A percentile compares a stretch with the other conserved stretches of the same genome.
These are phyloP conservation scores for Botrytis aclada DNA, from an alignment of 2,329 filamentous ascomycete species.

Conservation along the genomic window DNA sequence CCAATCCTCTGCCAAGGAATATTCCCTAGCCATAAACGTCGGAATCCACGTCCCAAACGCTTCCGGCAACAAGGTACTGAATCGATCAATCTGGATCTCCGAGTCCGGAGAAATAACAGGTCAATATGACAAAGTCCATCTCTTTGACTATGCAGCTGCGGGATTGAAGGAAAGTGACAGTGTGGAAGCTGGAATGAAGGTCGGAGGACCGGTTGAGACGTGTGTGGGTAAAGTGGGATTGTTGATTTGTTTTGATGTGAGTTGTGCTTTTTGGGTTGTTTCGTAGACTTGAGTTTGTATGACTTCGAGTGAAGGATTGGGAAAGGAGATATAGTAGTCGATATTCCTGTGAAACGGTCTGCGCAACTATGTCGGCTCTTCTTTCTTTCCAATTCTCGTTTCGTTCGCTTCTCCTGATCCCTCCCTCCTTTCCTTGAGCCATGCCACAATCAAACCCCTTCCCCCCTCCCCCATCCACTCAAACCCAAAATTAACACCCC, in stretches of 20 bases:
- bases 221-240: constrained; percentile 72
- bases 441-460: not conserved
- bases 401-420: not conserved
- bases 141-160: constrained; percentile 67
- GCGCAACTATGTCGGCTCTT: not conserved
- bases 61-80: constrained; percentile 50
- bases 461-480: not conserved
- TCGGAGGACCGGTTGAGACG: constrained; percentile 70
- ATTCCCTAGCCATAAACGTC: constrained; percentile 72
- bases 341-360: not conserved
- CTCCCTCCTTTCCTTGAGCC: not conserved
- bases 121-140: constrained; percentile 81
- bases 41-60: constrained; percentile 74
- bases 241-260: constrained; percentile 81
- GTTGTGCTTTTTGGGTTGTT: constrained; percentile 29
- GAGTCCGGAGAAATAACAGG: constrained; percentile 55
- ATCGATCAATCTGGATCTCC: constrained; percentile 66
- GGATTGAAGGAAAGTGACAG: constrained; percentile 61
- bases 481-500: not conserved
- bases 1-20: constrained; percentile 60
- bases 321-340: not conserved
- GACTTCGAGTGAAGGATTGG: not conserved
- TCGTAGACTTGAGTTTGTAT: not conserved
- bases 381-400: too few species aligned
- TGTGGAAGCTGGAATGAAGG: constrained; percentile 63